Percentiles rank a stretch among this genome's conserved stretches.
These are phyloP conservation scores for Harringtonia aguacate DNA, from an alignment of 2,329 filamentous ascomycete species.

Conservation along the genomic window DNA sequence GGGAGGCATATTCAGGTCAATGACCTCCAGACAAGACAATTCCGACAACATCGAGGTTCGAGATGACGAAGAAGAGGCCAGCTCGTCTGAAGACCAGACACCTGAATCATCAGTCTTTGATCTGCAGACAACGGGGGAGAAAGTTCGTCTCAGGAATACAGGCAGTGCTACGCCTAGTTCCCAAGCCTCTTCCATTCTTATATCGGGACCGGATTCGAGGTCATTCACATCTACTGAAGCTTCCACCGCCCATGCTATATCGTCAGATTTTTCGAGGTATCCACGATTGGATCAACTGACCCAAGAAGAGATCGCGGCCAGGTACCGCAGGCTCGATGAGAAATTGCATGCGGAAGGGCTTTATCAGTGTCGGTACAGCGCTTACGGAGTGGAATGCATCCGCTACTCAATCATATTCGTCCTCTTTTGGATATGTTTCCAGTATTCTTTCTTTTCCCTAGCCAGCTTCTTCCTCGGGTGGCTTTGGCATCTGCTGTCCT, in stretches of 20 bases:
- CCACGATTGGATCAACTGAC: not conserved
- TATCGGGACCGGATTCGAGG: too few relatives aligned
- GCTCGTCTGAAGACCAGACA: slow-evolving; percentile 18
- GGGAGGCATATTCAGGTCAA: slow-evolving; percentile 60
- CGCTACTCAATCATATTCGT: slow-evolving; percentile 62
- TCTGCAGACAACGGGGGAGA: too few relatives aligned
- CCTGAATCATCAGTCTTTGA: too few relatives aligned
- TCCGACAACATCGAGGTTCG: slow-evolving; percentile 34
- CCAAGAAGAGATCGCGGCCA: not conserved
- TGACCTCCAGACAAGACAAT: not conserved
- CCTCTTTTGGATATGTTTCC: slow-evolving; percentile 51
- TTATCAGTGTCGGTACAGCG: not conserved
- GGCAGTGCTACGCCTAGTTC: too few relatives aligned
- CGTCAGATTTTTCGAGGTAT: too few relatives aligned
- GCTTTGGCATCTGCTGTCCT: slow-evolving; percentile 92
- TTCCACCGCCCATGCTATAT: too few relatives aligned
- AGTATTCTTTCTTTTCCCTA: slow-evolving; percentile 52
- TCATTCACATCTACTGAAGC: too few relatives aligned
- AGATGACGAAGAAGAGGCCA: not conserved
- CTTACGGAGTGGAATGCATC: slow-evolving; percentile 63
- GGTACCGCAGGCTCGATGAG: not conserved
- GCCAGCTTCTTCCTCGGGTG: slow-evolving; percentile 68
- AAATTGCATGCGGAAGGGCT: not conserved
- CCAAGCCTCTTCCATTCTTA: too few relatives aligned
- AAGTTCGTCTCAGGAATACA: too few relatives aligned